A percentile compares a stretch with the other conserved stretches of the same genome.
These are phyloP conservation scores for Pythium rhizo-oryzae DNA, from an alignment of 352 stramenopile species.

Conservation along the genomic window DNA sequence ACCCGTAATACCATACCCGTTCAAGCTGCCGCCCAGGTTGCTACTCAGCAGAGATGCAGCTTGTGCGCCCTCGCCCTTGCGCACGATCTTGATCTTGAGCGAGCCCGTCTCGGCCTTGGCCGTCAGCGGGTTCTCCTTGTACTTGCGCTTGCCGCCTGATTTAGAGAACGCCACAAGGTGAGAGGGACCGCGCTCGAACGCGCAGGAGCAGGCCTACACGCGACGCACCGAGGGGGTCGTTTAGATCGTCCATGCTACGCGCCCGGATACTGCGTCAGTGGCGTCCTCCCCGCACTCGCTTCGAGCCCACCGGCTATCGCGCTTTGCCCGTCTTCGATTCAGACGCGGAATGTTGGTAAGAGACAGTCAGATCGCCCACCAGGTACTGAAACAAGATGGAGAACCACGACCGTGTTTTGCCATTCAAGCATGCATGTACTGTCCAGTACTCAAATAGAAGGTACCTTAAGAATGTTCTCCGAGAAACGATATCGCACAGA, in stretches of 20 bases:
- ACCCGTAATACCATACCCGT: constrained; percentile 7
- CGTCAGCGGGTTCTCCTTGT: constrained; percentile 75
- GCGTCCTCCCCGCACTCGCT: too few relatives aligned
- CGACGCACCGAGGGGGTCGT: constrained; percentile 22
- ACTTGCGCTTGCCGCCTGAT: constrained; percentile 67
- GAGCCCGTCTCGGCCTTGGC: constrained; percentile 76
- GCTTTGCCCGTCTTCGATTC: constrained; percentile 17
- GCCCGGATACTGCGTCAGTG: neutral
- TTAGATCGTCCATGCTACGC: constrained; percentile 23
- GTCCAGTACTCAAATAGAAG: too few relatives aligned
- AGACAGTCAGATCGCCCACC: neutral
- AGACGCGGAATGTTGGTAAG: constrained; percentile 31
- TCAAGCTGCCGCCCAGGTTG: neutral
- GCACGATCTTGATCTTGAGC: constrained; percentile 80
- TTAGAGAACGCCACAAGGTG: constrained; percentile 7
- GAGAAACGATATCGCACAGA: neutral
- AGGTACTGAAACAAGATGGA: neutral
- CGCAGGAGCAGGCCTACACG: neutral
- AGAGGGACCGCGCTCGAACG: constrained; percentile 12
- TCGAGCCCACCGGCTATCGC: neutral
- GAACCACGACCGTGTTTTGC: constrained; percentile 8
- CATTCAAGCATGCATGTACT: too few relatives aligned
- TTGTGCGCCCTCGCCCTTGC: constrained; percentile 37
- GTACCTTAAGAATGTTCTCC: neutral
- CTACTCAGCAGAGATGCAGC: neutral